Percentiles rank a stretch among this genome's conserved stretches.
Evolutionary conservation across 2,329 filamentous ascomycete genomes (phyloP).

Genomic region (Aspergillus novofumigatus): DNA sequence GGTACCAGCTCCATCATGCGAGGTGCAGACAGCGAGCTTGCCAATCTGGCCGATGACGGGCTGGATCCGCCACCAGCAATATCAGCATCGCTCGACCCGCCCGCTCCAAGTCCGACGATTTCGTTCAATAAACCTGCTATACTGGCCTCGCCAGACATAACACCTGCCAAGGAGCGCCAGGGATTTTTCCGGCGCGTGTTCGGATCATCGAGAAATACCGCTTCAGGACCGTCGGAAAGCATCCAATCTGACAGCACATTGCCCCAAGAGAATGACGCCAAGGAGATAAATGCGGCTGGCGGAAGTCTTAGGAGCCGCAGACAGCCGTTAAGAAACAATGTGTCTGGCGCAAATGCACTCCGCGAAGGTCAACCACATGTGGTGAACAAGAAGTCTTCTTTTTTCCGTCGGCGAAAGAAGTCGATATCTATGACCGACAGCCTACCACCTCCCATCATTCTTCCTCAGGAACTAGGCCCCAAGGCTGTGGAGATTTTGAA

Average conservation of each 20-base stretch:
- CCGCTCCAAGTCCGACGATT: conserved; percentile 52
- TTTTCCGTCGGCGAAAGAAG: conserved; percentile 92
- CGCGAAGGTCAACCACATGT: conserved; percentile 46
- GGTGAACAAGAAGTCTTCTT: conserved; percentile 89
- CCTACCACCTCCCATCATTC: conserved; percentile 55
- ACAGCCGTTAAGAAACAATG: conserved; percentile 24
- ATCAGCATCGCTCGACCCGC: conserved; percentile 45
- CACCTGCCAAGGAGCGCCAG: conserved; percentile 62
- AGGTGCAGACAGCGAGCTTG: conserved; percentile 27
- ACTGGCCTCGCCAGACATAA: conserved; percentile 38
- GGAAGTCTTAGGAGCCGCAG: conserved; percentile 22
- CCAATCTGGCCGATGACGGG: conserved; percentile 21
- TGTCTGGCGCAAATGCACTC: conserved; percentile 16
- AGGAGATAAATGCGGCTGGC: conserved; percentile 16
- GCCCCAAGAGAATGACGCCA: conserved; percentile 22
- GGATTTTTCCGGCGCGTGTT: conserved; percentile 96
- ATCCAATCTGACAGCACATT: conserved; percentile 18
- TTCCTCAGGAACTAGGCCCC: conserved; percentile 43
- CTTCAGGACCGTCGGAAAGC: conserved; percentile 19
- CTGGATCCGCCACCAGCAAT: conserved; percentile 38
- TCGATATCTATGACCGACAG: conserved; percentile 61
- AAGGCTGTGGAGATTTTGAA: conserved; percentile 27
- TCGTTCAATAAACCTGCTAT: conserved; percentile 47
- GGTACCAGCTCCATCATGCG: conserved; percentile 32
- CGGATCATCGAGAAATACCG: conserved; percentile 61